Conservation (phyloP, 179 eudicot genomes). For the Vitellaria paradoxa region DNA sequence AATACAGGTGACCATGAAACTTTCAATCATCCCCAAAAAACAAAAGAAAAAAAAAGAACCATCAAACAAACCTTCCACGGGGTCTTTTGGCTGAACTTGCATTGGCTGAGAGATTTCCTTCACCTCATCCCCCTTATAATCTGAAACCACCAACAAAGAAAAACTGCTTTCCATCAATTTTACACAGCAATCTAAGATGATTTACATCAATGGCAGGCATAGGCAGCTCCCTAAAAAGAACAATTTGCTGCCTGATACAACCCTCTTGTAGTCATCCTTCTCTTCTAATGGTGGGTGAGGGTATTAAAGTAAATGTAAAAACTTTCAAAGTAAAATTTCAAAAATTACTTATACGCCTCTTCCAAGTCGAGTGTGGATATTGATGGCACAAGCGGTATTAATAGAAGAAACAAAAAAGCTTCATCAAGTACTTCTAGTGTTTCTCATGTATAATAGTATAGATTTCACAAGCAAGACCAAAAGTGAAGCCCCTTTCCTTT, state of each 20-base stretch:
- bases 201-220: slow-evolving; percentile 1
- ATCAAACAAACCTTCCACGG: background rate
- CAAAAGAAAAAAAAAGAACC: background rate
- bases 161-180: slow-evolving; percentile 1
- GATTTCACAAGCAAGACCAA: background rate
- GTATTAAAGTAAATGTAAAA: too few species aligned
- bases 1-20: background rate
- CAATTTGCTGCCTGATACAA: too few species aligned
- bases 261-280: too few species aligned
- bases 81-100: slow-evolving; percentile 31
- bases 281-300: too few species aligned
- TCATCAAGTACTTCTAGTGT: too few species aligned
- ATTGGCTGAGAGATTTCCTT: slow-evolving; percentile 13
- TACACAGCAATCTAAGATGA: background rate
- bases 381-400: too few species aligned
- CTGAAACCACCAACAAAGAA: slow-evolving; percentile 12
- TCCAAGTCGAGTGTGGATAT: too few species aligned
- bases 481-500: background rate
- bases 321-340: too few species aligned
- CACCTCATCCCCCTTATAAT: slow-evolving; percentile 23
- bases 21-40: background rate
- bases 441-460: too few species aligned
- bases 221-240: background rate
- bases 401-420: too few species aligned
- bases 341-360: too few species aligned